Percentiles rank a stretch among this genome's conserved stretches.
phyloP scores from a whole-genome alignment of 208 protist genomes.

The Endotrypanum monterogeii region DNA sequence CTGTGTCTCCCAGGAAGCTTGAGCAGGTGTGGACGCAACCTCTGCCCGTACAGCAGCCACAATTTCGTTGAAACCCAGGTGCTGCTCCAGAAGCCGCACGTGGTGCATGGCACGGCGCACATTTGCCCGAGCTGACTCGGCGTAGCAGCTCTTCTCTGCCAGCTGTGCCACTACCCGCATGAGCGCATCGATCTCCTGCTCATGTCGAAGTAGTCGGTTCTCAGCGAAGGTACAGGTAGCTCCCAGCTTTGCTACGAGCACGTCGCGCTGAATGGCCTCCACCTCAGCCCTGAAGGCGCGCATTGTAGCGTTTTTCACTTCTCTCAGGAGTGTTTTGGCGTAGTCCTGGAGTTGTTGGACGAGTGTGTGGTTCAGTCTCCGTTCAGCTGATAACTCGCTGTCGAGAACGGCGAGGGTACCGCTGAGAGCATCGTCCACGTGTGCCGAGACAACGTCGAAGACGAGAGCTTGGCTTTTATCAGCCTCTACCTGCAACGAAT shows the following conservation, averaged over 20 bases:
- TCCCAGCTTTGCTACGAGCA: conserved; percentile 54
- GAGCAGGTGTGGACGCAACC: neutral
- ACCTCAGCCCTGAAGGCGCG: conserved; percentile 54
- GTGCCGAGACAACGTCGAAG: conserved; percentile 16
- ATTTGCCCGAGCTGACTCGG: conserved; percentile 37
- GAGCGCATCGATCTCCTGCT: conserved; percentile 61
- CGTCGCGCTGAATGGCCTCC: conserved; percentile 35
- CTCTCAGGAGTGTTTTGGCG: conserved; percentile 28
- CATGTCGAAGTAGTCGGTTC: conserved; percentile 36
- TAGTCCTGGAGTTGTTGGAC: conserved; percentile 45
- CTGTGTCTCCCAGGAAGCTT: neutral
- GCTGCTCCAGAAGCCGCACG: conserved; percentile 67
- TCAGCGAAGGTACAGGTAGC: conserved; percentile 51
- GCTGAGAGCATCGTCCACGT: conserved; percentile 26
- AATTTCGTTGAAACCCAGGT: conserved; percentile 66
- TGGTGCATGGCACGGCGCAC: conserved; percentile 50
- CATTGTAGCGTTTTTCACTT: conserved; percentile 29
- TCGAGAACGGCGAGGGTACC: conserved; percentile 22
- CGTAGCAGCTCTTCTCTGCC: conserved; percentile 48
- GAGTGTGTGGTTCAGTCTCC: conserved; percentile 47
- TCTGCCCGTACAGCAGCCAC: conserved; percentile 44
- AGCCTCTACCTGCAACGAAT: conserved; percentile 11
- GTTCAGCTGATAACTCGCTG: conserved; percentile 37
- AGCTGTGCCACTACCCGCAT: conserved; percentile 68
- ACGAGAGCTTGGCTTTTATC: conserved; percentile 12